Conservation (phyloP, 345 rosid genomes). For the Arabis alpina region DNA sequence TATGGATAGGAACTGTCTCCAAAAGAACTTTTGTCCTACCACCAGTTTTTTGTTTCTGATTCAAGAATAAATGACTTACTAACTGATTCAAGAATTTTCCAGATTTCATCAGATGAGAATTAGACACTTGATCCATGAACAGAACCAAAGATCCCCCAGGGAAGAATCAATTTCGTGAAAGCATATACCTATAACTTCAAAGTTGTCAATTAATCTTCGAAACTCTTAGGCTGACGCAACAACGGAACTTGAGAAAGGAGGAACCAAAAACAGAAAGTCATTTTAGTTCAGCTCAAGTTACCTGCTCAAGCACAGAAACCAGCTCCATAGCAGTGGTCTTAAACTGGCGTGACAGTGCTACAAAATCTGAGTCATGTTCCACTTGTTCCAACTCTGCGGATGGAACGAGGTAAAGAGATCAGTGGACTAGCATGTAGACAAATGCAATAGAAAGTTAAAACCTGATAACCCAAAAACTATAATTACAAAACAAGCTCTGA, state of each 20-base stretch:
- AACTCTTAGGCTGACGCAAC: conserved; percentile 21
- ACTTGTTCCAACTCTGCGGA: conserved; percentile 90
- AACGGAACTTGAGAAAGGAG: conserved; percentile 5
- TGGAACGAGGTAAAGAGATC: conserved; percentile 34
- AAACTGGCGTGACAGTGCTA: conserved; percentile 86
- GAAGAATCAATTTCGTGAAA: conserved; percentile 22
- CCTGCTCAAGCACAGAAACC: conserved; percentile 98
- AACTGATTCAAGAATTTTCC: conserved; percentile 3
- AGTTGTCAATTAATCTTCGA: conserved; percentile 8
- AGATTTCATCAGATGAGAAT: conserved; percentile 14
- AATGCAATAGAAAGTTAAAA: conserved; percentile 30
- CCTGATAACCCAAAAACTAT: conserved; percentile 14
- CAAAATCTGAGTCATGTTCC: conserved; percentile 89
- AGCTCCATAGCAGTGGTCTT: conserved; percentile 97
- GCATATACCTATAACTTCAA: conserved; percentile 18
- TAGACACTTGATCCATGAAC: conserved; percentile 14
- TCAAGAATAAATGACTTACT: conserved; percentile 29
- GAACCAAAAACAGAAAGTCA: conserved; percentile 22
- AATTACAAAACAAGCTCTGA: conserved; percentile 5
- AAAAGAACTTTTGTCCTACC: conserved; percentile 93
- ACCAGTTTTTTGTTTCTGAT: conserved; percentile 91
- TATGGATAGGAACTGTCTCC: conserved; percentile 97
- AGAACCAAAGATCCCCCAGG: conserved; percentile 1
- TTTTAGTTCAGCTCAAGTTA: conserved; percentile 33
- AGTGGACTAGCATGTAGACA: conserved; percentile 29